phyloP scores from a whole-genome alignment of 148 eudicot genomes.

The Chenopodium album region DNA sequence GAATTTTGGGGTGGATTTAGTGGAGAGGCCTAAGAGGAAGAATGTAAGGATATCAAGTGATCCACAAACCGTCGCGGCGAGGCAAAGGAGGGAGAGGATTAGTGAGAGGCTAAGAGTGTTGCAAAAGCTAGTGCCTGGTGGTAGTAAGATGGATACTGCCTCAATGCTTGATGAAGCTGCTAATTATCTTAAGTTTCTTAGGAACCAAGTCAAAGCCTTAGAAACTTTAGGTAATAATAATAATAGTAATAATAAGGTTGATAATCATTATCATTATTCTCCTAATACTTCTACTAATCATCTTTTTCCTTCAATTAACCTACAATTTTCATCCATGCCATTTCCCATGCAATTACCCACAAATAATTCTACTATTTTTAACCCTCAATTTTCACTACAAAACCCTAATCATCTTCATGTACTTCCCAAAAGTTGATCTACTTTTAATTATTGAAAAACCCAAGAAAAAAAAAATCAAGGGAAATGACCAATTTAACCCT shows the following conservation, averaged over 20 bases:
- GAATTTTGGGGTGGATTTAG: constrained; percentile 49
- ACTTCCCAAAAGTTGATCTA: constrained; percentile 34
- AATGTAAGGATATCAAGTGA: constrained; percentile 73
- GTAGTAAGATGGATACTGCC: constrained; percentile 90
- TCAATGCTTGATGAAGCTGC: constrained; percentile 98
- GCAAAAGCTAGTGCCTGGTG: constrained; percentile 86
- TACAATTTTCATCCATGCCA: constrained; percentile 33
- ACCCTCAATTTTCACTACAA: constrained; percentile 34
- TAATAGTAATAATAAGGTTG: constrained; percentile 10
- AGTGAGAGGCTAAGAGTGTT: constrained; percentile 77
- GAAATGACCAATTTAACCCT: constrained; percentile 25
- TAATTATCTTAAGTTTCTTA: constrained; percentile 83
- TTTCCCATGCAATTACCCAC: constrained; percentile 44
- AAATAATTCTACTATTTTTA: background rate
- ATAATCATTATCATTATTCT: constrained; percentile 13
- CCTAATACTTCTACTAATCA: constrained; percentile 11
- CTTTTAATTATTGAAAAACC: background rate
- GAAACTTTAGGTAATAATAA: constrained; percentile 39
- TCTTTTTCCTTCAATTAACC: constrained; percentile 20
- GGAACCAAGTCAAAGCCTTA: constrained; percentile 77
- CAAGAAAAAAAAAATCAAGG: background rate
- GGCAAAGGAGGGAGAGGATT: constrained; percentile 78
- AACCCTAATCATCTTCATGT: constrained; percentile 37
- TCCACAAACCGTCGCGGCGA: constrained; percentile 85
- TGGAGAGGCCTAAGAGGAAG: constrained; percentile 68